These are phyloP conservation scores for Wallacemonas collosoma DNA, from an alignment of 208 protist genomes.

Conservation along the genomic window DNA sequence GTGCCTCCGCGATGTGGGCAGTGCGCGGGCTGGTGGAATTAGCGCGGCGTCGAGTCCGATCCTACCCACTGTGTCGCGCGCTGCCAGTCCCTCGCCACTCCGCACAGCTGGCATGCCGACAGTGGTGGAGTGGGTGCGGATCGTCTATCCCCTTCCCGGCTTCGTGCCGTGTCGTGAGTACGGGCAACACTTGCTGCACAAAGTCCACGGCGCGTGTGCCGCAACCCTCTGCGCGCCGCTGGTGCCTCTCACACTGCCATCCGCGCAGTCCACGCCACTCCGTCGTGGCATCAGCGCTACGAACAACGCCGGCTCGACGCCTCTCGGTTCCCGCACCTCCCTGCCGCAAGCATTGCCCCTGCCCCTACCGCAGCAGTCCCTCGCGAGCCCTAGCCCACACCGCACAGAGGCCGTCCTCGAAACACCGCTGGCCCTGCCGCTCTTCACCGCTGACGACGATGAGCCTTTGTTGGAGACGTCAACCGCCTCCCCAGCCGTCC, in stretches of 20 bases:
- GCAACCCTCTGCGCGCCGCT: neutral
- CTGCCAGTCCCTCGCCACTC: constrained; percentile 5
- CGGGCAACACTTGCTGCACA: constrained; percentile 14
- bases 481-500: neutral
- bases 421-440: neutral
- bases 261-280: neutral
- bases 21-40: too few species aligned
- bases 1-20: neutral
- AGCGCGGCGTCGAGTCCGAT: neutral
- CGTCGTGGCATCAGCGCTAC: neutral
- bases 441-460: neutral
- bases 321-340: neutral
- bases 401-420: neutral
- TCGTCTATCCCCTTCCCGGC: constrained; percentile 14
- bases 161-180: neutral
- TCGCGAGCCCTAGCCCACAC: neutral
- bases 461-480: neutral
- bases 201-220: constrained; percentile 6
- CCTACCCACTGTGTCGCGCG: neutral
- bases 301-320: neutral
- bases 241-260: neutral
- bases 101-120: neutral
- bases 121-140: constrained; percentile 12
- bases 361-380: neutral
- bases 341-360: neutral